phyloP scores from a whole-genome alignment of 768 basidiomycete genomes.

The Phlebiopsis flavidoalba region DNA sequence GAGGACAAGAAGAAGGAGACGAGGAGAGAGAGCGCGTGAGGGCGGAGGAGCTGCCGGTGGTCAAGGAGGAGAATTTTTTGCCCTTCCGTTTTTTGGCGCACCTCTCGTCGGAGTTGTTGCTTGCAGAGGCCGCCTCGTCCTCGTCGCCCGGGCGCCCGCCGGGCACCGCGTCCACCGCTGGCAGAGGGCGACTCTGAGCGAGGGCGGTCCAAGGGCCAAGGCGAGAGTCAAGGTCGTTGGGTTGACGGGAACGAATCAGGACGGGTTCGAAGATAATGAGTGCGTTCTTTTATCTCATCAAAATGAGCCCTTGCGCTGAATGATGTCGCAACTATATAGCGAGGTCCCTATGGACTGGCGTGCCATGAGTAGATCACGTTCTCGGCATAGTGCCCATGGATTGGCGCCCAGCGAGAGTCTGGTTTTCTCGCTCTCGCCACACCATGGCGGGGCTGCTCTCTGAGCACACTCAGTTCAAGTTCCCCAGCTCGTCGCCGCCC shows the following conservation, averaged over 20 bases:
- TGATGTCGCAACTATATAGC: slow-evolving; percentile 19
- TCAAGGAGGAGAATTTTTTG: slow-evolving; percentile 14
- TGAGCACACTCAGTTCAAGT: slow-evolving; percentile 25
- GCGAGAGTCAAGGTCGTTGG: slow-evolving; percentile 72
- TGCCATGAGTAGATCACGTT: slow-evolving; percentile 84
- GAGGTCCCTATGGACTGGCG: slow-evolving; percentile 86
- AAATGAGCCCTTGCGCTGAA: slow-evolving; percentile 18
- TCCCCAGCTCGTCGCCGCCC: slow-evolving; percentile 22
- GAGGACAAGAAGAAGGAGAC: slow-evolving; percentile 83
- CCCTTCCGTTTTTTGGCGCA: too few species aligned
- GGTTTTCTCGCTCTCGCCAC: slow-evolving; percentile 78
- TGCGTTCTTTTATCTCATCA: slow-evolving; percentile 37
- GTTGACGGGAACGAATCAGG: slow-evolving; percentile 74
- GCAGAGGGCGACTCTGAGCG: slow-evolving; percentile 35
- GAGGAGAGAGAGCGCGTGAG: slow-evolving; percentile 35
- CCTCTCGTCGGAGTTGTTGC: slow-evolving; percentile 1
- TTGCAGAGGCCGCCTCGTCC: background rate
- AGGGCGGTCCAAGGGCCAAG: slow-evolving; percentile 77
- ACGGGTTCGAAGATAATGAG: slow-evolving; percentile 61
- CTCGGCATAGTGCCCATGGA: slow-evolving; percentile 90
- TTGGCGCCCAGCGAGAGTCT: slow-evolving; percentile 77
- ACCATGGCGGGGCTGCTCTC: slow-evolving; percentile 34
- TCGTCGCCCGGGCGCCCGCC: slow-evolving; percentile 4
- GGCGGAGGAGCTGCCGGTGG: slow-evolving; percentile 13
- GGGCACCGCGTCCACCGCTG: background rate